A percentile compares a stretch with the other conserved stretches of the same genome.
phyloP scores from a whole-genome alignment of 129 eudicot species.

The Ambrosia trifida region DNA sequence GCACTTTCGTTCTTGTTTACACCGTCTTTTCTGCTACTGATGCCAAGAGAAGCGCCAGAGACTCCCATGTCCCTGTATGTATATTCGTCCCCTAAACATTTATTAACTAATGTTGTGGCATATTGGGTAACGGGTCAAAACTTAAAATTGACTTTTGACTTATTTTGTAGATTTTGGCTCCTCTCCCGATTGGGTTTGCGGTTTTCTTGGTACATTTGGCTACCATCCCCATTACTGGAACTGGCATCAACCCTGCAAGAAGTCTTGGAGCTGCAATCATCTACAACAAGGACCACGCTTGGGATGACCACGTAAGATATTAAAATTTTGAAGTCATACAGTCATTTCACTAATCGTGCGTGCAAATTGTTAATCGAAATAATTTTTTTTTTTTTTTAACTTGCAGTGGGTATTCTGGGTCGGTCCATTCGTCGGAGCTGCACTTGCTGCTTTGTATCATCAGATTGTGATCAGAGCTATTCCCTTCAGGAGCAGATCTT shows the following conservation, averaged over 20 bases:
- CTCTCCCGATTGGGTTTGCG: constrained; percentile 65
- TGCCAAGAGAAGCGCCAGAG: constrained; percentile 80
- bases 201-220: constrained; percentile 78
- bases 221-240: constrained; percentile 70
- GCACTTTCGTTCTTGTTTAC: constrained; percentile 69
- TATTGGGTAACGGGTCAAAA: not conserved
- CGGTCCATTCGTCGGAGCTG: constrained; percentile 71
- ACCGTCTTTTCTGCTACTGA: constrained; percentile 73
- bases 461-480: constrained; percentile 63
- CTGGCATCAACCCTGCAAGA: constrained; percentile 74
- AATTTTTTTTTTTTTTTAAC: not conserved
- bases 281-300: constrained; percentile 65
- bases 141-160: constrained; percentile 4
- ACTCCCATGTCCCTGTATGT: constrained; percentile 77
- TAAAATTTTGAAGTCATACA: constrained; percentile 6
- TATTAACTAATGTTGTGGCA: not conserved
- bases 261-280: constrained; percentile 74
- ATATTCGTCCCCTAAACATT: constrained; percentile 16
- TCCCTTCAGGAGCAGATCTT: constrained; percentile 56
- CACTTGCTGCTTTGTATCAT: constrained; percentile 64
- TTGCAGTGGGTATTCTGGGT: constrained; percentile 74
- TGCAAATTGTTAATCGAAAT: constrained; percentile 4
- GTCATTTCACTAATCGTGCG: not conserved
- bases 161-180: constrained; percentile 61
- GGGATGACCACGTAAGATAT: constrained; percentile 64